Conservation (phyloP, 1,284 basidiomycete genomes). For the Peniophora sp. region DNA sequence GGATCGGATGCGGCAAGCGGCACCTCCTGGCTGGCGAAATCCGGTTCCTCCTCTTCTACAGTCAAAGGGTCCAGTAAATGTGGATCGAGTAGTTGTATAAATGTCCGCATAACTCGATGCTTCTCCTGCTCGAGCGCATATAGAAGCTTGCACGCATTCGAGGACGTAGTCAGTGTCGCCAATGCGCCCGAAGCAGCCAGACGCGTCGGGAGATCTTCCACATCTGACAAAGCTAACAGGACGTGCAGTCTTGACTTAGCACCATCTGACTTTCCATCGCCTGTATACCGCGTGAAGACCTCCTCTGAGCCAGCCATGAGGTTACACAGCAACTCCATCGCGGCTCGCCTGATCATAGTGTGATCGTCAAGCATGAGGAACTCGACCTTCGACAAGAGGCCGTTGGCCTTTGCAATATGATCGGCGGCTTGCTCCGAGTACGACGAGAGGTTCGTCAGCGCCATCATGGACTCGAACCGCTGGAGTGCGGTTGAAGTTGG, state of each 20-base stretch:
- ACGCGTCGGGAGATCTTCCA: constrained; percentile 76
- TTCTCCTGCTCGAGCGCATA: constrained; percentile 56
- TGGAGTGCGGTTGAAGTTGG: constrained; percentile 68
- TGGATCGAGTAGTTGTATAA: constrained; percentile 61
- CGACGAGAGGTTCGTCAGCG: constrained; percentile 92
- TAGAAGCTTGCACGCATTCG: constrained; percentile 52
- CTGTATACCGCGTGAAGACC: constrained; percentile 67
- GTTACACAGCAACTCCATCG: constrained; percentile 92
- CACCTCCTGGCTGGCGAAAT: constrained; percentile 17
- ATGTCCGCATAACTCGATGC: constrained; percentile 49
- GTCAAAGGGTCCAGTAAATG: constrained; percentile 19
- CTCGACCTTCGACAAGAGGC: constrained; percentile 65
- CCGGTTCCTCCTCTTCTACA: constrained; percentile 22
- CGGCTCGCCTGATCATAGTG: constrained; percentile 74
- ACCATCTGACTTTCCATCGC: constrained; percentile 22
- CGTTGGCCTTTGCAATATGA: constrained; percentile 53
- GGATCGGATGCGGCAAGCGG: constrained; percentile 30
- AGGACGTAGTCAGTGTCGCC: constrained; percentile 66
- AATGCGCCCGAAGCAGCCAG: constrained; percentile 82
- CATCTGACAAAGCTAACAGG: constrained; percentile 77
- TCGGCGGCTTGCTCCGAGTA: constrained; percentile 57
- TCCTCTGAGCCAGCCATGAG: constrained; percentile 71
- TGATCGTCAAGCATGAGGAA: constrained; percentile 83
- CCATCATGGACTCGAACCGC: constrained; percentile 90
- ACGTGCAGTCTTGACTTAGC: constrained; percentile 69